phyloP scores from a whole-genome alignment of 2,329 filamentous ascomycete species.

The Alternaria conjuncta region DNA sequence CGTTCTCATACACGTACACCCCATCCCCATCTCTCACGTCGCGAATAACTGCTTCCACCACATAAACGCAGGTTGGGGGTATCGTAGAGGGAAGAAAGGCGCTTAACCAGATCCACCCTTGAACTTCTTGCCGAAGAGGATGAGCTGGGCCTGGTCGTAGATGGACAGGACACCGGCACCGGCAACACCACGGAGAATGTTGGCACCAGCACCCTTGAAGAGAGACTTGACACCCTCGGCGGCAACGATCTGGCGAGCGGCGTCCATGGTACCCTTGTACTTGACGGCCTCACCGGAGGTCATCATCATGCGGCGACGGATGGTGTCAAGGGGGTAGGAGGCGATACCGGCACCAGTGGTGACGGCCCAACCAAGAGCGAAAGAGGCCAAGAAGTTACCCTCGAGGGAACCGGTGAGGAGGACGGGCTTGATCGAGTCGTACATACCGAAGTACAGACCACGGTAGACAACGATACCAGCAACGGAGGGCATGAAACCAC shows the following conservation, averaged over 20 bases:
- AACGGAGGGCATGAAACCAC: conserved; percentile 99
- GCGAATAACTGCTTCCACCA: conserved; percentile 46
- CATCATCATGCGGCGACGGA: conserved; percentile 99
- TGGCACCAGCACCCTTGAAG: conserved; percentile 99
- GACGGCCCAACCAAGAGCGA: conserved; percentile 97
- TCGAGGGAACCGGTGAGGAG: conserved; percentile 88
- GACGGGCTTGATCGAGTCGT: conserved; percentile 99
- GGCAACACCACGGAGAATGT: conserved; percentile 99
- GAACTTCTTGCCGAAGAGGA: conserved; percentile 99
- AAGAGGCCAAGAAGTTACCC: conserved; percentile 99
- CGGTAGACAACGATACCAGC: conserved; percentile 99
- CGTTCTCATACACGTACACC: conserved; percentile 46
- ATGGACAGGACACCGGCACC: conserved; percentile 99
- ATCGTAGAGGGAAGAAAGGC: conserved; percentile 42
- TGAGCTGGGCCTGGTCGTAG: conserved; percentile 99
- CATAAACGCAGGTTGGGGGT: conserved; percentile 45
- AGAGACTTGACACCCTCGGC: conserved; percentile 98
- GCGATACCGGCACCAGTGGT: conserved; percentile 99
- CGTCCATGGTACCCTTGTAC: conserved; percentile 97
- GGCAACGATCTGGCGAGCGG: conserved; percentile 90
- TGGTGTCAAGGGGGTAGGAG: conserved; percentile 99
- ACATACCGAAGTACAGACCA: conserved; percentile 99
- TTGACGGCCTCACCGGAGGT: conserved; percentile 96
- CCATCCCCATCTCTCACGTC: conserved; percentile 35
- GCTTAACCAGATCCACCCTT: conserved; percentile 64